phyloP scores from a whole-genome alignment of 192 early-diverging fungal species.

The Kickxella alabastrina region DNA sequence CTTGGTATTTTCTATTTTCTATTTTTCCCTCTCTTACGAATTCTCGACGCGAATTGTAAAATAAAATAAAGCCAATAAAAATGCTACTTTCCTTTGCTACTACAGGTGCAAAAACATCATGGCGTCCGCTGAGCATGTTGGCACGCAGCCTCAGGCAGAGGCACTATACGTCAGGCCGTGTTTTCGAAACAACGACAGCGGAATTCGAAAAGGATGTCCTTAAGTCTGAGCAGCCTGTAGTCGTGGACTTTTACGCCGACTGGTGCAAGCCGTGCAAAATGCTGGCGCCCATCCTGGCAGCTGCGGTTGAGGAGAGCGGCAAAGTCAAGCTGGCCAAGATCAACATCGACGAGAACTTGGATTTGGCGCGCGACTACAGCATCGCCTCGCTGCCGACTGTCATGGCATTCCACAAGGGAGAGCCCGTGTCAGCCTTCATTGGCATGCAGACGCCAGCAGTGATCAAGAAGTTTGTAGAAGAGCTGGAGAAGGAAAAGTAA shows the following conservation, averaged over 20 bases:
- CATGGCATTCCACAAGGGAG: conserved; percentile 61
- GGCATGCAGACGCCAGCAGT: conserved; percentile 53
- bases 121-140: too few relatives aligned
- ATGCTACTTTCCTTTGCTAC: too few relatives aligned
- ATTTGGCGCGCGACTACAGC: conserved; percentile 59
- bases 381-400: conserved; percentile 77
- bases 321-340: conserved; percentile 71
- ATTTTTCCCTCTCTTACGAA: too few relatives aligned
- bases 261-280: conserved; percentile 86
- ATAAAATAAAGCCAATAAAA: too few relatives aligned
- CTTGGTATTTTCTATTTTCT: too few relatives aligned
- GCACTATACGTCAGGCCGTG: too few relatives aligned
- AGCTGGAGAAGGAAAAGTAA: conserved; percentile 60
- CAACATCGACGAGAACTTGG: conserved; percentile 65
- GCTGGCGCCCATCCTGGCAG: conserved; percentile 65
- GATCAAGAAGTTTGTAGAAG: conserved; percentile 53
- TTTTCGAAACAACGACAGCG: conserved; percentile 53
- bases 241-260: conserved; percentile 74
- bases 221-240: conserved; percentile 59
- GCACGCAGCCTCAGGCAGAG: too few relatives aligned
- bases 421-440: conserved; percentile 62
- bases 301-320: conserved; percentile 60
- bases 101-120: too few relatives aligned
- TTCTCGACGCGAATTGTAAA: too few relatives aligned
- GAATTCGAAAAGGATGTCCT: conserved; percentile 59